phyloP scores from a whole-genome alignment of 2,329 filamentous ascomycete genomes.

The Claviceps africana region DNA sequence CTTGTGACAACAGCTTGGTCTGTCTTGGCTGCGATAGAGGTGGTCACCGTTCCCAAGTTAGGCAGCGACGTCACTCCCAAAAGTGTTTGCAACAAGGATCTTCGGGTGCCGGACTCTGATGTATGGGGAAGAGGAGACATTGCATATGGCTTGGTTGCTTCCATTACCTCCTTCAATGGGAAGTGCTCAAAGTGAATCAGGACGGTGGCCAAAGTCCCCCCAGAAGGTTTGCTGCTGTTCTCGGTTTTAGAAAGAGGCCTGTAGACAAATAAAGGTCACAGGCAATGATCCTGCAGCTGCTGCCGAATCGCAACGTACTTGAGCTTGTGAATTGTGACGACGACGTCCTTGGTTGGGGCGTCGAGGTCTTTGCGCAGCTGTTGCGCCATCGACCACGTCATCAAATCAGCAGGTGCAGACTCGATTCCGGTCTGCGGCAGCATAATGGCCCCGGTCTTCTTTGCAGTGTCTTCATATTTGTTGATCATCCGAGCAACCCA shows the following conservation, averaged over 20 bases:
- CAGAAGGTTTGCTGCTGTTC: conserved; percentile 32
- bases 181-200: conserved; percentile 44
- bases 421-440: conserved; percentile 50
- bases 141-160: conserved; percentile 35
- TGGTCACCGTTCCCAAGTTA: conserved; percentile 41
- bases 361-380: conserved; percentile 35
- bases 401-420: conserved; percentile 46
- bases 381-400: conserved; percentile 39
- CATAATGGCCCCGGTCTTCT: conserved; percentile 41
- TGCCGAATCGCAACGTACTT: conserved; percentile 16
- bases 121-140: conserved; percentile 41
- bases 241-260: background rate
- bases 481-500: conserved; percentile 46
- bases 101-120: conserved; percentile 15
- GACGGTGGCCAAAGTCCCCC: conserved; percentile 55
- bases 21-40: conserved; percentile 33
- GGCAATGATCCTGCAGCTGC: too few species aligned
- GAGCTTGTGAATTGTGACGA: conserved; percentile 32
- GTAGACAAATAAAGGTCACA: too few species aligned
- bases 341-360: conserved; percentile 37
- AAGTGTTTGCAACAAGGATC: conserved; percentile 27
- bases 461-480: conserved; percentile 40
- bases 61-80: conserved; percentile 36
- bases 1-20: conserved; percentile 44
- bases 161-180: conserved; percentile 31